Conservation (phyloP, 345 rosid species). For the Eucalyptus urophylla region DNA sequence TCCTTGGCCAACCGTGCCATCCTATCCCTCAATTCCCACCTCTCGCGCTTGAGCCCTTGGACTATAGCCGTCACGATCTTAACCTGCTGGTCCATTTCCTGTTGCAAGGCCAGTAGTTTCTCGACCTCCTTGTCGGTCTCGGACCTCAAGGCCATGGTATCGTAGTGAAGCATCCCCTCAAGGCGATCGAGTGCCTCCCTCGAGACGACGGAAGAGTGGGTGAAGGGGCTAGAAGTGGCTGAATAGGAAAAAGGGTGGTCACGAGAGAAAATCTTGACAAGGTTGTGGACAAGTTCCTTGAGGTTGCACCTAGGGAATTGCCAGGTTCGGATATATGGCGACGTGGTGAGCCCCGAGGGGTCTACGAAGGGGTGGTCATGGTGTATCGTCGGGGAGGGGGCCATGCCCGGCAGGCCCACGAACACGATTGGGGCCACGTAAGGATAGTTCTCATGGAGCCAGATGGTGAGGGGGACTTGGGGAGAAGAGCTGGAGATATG, state of each 20-base stretch:
- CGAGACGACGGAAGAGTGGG: conserved; percentile 18
- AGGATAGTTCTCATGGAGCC: conserved; percentile 71
- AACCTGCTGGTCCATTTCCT: conserved; percentile 14
- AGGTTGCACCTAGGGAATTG: conserved; percentile 32
- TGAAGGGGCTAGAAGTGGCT: neutral
- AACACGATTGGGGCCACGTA: conserved; percentile 39
- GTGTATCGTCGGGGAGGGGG: conserved; percentile 10
- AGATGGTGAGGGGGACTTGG: conserved; percentile 40
- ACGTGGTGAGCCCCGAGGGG: conserved; percentile 21
- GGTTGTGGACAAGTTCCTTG: conserved; percentile 26
- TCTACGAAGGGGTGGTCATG: conserved; percentile 51
- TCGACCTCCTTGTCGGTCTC: conserved; percentile 23
- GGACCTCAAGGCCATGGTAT: conserved; percentile 7
- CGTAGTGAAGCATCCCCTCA: conserved; percentile 43
- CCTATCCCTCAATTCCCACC: conserved; percentile 7
- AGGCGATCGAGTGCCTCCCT: conserved; percentile 65
- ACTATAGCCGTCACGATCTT: neutral
- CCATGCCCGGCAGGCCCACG: neutral
- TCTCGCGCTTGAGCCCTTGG: conserved; percentile 25
- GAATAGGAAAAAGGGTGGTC: conserved; percentile 39
- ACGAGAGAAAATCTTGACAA: conserved; percentile 24
- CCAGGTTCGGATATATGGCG: conserved; percentile 50
- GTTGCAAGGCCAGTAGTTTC: conserved; percentile 14
- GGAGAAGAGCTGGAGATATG: conserved; percentile 2
- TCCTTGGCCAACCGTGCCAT: conserved; percentile 1